phyloP scores from a whole-genome alignment of 208 protist genomes.

The Leishmania guyanensis region DNA sequence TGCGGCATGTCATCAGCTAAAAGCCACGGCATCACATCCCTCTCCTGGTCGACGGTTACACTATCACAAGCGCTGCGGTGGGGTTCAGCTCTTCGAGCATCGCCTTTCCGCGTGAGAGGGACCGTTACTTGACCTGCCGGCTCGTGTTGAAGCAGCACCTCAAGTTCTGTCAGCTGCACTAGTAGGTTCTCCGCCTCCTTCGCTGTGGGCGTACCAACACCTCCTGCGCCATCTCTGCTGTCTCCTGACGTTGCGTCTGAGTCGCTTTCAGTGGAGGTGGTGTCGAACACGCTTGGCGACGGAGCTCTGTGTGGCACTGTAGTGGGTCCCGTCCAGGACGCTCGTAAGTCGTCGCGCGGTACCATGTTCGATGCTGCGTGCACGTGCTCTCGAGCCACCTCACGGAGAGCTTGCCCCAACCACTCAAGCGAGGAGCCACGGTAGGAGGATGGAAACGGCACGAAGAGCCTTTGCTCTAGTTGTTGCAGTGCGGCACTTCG shows the following conservation, averaged over 20 bases:
- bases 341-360: neutral
- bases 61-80: neutral
- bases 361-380: neutral
- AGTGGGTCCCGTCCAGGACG: neutral
- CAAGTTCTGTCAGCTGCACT: constrained; percentile 19
- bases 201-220: neutral
- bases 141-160: constrained; percentile 11
- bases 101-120: neutral
- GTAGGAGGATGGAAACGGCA: constrained; percentile 21
- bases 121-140: too few species aligned
- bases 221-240: neutral
- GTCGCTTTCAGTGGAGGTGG: neutral
- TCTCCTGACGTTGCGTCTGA: neutral
- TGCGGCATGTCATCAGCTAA: constrained; percentile 26
- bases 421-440: constrained; percentile 40
- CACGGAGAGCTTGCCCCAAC: constrained; percentile 37
- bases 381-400: constrained; percentile 25
- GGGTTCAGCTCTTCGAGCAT: neutral
- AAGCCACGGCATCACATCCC: constrained; percentile 2
- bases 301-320: neutral
- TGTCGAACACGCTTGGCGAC: neutral
- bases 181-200: constrained; percentile 2
- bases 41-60: neutral
- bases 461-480: constrained; percentile 29
- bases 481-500: neutral